These are phyloP conservation scores for Corylus americana DNA, from an alignment of 306 rosid species.

Conservation along the genomic window DNA sequence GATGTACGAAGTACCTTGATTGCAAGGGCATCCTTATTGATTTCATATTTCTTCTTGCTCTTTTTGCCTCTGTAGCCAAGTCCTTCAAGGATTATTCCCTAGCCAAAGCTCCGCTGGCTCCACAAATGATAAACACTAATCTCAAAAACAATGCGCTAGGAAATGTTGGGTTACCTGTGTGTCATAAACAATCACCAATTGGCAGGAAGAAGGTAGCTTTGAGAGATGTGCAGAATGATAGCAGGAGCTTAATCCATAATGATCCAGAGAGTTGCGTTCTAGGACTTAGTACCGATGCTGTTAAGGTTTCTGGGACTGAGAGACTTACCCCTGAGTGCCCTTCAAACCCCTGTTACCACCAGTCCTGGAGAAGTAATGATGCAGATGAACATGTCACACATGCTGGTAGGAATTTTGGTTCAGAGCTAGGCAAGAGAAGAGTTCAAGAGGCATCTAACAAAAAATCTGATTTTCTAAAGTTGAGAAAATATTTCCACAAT, in stretches of 20 bases:
- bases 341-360: conserved; percentile 20
- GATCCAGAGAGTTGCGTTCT: conserved; percentile 23
- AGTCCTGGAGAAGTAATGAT: conserved; percentile 24
- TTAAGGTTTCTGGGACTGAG: conserved; percentile 36
- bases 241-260: conserved; percentile 15
- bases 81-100: neutral
- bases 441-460: conserved; percentile 5
- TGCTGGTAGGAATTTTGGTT: conserved; percentile 18
- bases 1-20: neutral
- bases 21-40: neutral
- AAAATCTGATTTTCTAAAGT: conserved; percentile 7
- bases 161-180: conserved; percentile 24
- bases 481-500: conserved; percentile 10
- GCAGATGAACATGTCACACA: conserved; percentile 23
- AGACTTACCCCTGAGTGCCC: conserved; percentile 31
- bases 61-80: conserved; percentile 1
- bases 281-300: conserved; percentile 15
- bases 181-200: conserved; percentile 33
- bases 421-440: conserved; percentile 29
- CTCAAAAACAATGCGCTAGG: neutral
- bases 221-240: conserved; percentile 46
- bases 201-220: conserved; percentile 37
- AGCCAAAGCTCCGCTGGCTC: no score
- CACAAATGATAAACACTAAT: no score
- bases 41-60: neutral